A percentile compares a stretch with the other conserved stretches of the same genome.
phyloP scores from a whole-genome alignment of 2,329 filamentous ascomycete genomes.

The Nemania sp. region DNA sequence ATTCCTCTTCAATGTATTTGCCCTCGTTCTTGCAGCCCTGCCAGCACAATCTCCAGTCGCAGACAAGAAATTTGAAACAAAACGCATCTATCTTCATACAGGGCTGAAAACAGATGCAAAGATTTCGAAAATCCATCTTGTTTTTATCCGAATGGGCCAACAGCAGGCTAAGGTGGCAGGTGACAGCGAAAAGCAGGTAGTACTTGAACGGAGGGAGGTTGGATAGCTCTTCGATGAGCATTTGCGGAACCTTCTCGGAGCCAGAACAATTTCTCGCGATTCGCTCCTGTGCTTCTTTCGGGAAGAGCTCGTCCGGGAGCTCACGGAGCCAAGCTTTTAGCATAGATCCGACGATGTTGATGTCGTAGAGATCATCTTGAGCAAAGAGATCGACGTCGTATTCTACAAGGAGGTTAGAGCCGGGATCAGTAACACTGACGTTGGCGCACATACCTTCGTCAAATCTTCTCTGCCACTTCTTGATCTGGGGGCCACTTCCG shows the following conservation, averaged over 20 bases:
- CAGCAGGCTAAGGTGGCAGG: constrained; percentile 89
- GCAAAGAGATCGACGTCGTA: constrained; percentile 88
- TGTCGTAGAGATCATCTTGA: constrained; percentile 86
- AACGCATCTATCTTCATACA: constrained; percentile 96
- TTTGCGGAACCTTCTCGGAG: constrained; percentile 77
- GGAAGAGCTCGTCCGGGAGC: constrained; percentile 91
- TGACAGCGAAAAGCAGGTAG: constrained; percentile 95
- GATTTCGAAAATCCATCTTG: constrained; percentile 96
- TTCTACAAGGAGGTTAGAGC: constrained; percentile 53
- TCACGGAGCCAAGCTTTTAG: constrained; percentile 96
- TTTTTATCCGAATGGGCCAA: constrained; percentile 93
- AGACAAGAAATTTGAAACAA: constrained; percentile 93
- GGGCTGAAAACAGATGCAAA: constrained; percentile 96
- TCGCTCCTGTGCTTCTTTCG: constrained; percentile 77
- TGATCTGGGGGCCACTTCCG: constrained; percentile 86
- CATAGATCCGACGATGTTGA: constrained; percentile 95
- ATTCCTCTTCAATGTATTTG: constrained; percentile 72
- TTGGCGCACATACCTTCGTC: constrained; percentile 66
- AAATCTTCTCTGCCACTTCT: constrained; percentile 90
- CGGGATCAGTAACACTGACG: not conserved
- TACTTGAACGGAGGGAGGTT: constrained; percentile 97
- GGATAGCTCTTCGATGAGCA: constrained; percentile 88
- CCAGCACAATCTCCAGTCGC: constrained; percentile 96
- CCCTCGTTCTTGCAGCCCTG: constrained; percentile 92
- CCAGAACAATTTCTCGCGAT: constrained; percentile 80